Conservation (phyloP, 306 rosid genomes). For the Rubus idaeus region DNA sequence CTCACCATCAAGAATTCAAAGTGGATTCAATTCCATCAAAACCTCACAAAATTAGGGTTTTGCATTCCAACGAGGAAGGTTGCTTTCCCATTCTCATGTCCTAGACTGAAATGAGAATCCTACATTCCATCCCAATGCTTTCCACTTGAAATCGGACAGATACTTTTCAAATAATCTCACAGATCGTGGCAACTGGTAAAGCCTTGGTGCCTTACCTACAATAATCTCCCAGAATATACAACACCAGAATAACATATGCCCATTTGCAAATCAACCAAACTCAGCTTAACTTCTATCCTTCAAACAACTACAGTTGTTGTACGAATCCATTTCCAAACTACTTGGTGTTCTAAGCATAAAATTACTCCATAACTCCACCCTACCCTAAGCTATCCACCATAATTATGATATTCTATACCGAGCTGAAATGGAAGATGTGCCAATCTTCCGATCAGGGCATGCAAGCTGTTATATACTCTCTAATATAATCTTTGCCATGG, state of each 20-base stretch:
- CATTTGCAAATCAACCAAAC: background rate
- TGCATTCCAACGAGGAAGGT: background rate
- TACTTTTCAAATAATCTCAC: background rate
- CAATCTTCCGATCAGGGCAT: background rate
- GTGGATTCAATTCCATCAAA: background rate
- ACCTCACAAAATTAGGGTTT: background rate
- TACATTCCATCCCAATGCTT: background rate
- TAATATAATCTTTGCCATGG: background rate
- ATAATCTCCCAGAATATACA: background rate
- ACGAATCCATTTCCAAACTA: background rate
- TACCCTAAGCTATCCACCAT: background rate
- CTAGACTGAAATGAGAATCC: background rate
- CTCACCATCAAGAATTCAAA: constrained; percentile 11
- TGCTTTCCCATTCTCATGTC: background rate
- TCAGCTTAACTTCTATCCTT: background rate
- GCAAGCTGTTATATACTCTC: background rate
- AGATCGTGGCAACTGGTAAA: background rate
- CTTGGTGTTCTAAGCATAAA: background rate
- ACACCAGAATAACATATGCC: too few relatives aligned
- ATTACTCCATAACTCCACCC: background rate
- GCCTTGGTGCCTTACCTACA: background rate
- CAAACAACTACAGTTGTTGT: background rate
- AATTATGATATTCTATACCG: background rate
- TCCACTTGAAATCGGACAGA: background rate
- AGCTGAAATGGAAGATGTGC: background rate